These are phyloP conservation scores for Remersonia thermophila DNA, from an alignment of 2,329 filamentous ascomycete species.

Conservation along the genomic window DNA sequence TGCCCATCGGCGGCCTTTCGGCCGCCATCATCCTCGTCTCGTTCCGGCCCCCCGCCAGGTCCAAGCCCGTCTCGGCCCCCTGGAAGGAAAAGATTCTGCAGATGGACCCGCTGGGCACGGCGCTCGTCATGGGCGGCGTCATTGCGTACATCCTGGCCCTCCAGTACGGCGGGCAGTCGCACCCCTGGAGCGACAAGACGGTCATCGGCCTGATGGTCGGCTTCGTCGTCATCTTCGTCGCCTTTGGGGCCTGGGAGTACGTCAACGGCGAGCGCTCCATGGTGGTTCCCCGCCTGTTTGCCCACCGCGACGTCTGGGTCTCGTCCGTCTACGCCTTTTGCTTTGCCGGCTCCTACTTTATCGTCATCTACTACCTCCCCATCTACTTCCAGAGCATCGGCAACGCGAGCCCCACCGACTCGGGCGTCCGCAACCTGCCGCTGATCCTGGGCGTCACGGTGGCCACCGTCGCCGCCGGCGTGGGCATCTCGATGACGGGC, in stretches of 20 bases:
- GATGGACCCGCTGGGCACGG: slow-evolving; percentile 27
- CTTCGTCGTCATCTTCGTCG: slow-evolving; percentile 15
- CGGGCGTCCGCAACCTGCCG: slow-evolving; percentile 27
- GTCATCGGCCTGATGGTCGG: slow-evolving; percentile 28
- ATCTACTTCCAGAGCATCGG: slow-evolving; percentile 31
- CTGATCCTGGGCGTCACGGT: slow-evolving; percentile 24
- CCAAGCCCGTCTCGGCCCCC: slow-evolving; percentile 21
- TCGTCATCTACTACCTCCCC: slow-evolving; percentile 28
- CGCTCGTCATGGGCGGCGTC: slow-evolving; percentile 27
- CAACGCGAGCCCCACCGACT: slow-evolving; percentile 21
- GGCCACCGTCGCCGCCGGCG: slow-evolving; percentile 21
- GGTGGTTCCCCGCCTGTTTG: slow-evolving; percentile 23
- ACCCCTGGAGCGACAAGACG: slow-evolving; percentile 23
- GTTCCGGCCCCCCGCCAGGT: slow-evolving; percentile 24
- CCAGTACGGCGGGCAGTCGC: slow-evolving; percentile 30
- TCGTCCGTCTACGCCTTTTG: slow-evolving; percentile 22
- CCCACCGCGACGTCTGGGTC: slow-evolving; percentile 21
- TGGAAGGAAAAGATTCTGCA: slow-evolving; percentile 30
- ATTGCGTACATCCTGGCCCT: slow-evolving; percentile 32
- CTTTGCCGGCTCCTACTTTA: slow-evolving; percentile 24
- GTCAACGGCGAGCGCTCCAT: slow-evolving; percentile 27
- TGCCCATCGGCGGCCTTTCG: slow-evolving; percentile 15
- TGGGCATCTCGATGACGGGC: slow-evolving; percentile 20
- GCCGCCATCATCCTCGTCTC: slow-evolving; percentile 15
- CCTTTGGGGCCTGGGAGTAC: slow-evolving; percentile 23